Conservation (phyloP, 257 asterid genomes). For the Ilex aquifolium region DNA sequence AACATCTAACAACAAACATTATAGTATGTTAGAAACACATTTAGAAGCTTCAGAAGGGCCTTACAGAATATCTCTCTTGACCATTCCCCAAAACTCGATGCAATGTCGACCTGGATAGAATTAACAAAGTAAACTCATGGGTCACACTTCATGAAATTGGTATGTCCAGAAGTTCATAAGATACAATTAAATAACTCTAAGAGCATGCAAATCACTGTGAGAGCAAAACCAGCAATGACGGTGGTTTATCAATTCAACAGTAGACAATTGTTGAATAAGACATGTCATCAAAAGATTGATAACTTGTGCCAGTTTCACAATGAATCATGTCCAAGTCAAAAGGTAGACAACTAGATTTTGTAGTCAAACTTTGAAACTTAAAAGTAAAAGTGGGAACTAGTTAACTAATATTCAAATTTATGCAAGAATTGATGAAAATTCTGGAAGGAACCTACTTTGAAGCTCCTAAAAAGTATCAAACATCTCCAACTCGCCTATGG, state of each 20-base stretch:
- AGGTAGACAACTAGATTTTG: not conserved
- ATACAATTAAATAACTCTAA: not conserved
- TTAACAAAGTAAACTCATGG: not conserved
- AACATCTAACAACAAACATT: not conserved
- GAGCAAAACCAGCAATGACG: not conserved
- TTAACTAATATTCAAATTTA: not conserved
- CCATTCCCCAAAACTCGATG: conserved; percentile 84
- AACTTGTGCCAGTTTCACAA: too few species aligned
- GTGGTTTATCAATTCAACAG: not conserved
- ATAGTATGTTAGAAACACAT: not conserved
- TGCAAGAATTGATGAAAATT: too few species aligned
- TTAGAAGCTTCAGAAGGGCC: conserved; percentile 19
- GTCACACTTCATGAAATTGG: not conserved
- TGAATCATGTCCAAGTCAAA: not conserved
- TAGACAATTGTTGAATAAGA: too few species aligned
- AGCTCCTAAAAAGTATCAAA: not conserved
- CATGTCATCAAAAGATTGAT: not conserved
- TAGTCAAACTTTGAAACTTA: not conserved
- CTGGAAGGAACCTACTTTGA: too few species aligned
- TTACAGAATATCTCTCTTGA: conserved; percentile 84
- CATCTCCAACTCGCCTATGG: not conserved
- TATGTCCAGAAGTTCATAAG: not conserved
- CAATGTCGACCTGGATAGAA: conserved; percentile 63
- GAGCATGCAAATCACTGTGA: not conserved
- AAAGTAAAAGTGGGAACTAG: not conserved